Base-by-base conservation (phyloP, 2,329 filamentous ascomycete species). In the Samsoniella hepiali region DNA sequence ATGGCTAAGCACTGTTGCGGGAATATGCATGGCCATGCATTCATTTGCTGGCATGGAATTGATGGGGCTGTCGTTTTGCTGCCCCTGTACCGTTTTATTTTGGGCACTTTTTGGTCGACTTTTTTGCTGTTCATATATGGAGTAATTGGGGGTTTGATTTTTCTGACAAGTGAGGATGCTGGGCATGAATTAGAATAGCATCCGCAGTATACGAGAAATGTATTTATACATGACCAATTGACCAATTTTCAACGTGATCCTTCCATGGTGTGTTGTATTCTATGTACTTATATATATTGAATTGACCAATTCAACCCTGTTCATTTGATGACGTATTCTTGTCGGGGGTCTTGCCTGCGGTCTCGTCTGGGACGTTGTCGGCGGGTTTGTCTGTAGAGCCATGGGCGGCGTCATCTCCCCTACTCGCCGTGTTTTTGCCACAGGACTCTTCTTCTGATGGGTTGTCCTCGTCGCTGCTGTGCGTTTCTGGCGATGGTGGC, bases 131-230 rank as follows among this genome's bases (percentile, higher is more conserved):
- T 57, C 34, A 57, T 57, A 57, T 45, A 27, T 22, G 55, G 55
- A 47, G 56, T 58, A 50, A 15, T 17, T 38, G 31, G 44, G 31
- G 10, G 17, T 10, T 51, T 42, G n/a, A 22, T 22, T 58, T 7
- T 47, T 55, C n/a, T 40, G 17, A 45, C 49, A 50, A 38, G 32
- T 50, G 36, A 15, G 58, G 45, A 44, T 50, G 38, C 34, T 49
- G 32, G 40, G 51, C 44, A 62, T 50, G 51, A 56, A 49, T 62
- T 59, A 62, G 51, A 62, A 62, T 55, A 59, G 57, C 40, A 50
- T 59, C 45, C 42, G 54, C 32, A 62, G 59, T 40, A 56, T 32
- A 49, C 40, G 50, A 62, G 29, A 17, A 50, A 61, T 62, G 36
- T 40, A 64, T 61, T 44, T 51, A 61, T 56, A 61, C 50, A 62